Percentiles rank a stretch among this genome's conserved stretches.
Conservation (phyloP, 495 filamentous ascomycete genomes). For the Neurospora sp. region DNA sequence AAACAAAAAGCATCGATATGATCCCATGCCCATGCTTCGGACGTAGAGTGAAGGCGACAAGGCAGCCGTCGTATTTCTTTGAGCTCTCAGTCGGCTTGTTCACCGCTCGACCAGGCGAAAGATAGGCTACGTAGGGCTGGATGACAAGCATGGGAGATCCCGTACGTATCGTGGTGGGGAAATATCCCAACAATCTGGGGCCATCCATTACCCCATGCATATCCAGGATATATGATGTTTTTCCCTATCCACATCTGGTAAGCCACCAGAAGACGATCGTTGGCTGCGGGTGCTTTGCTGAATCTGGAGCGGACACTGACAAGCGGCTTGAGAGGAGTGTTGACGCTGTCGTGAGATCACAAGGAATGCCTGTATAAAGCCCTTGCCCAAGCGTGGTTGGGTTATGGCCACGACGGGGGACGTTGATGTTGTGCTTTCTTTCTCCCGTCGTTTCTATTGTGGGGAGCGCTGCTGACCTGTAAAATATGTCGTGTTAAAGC, state of each 20-base stretch:
- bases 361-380: neutral
- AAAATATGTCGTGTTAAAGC: neutral
- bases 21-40: neutral
- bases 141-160: neutral
- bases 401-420: neutral
- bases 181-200: neutral
- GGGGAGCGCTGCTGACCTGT: neutral
- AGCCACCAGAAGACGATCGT: neutral
- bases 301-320: neutral
- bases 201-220: no score
- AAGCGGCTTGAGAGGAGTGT: neutral
- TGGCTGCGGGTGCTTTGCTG: neutral
- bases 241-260: neutral
- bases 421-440: neutral
- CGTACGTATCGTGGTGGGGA: neutral
- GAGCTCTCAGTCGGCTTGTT: neutral
- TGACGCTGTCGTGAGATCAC: neutral
- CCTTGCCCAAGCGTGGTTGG: neutral
- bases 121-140: neutral
- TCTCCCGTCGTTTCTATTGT: neutral
- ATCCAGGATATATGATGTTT: neutral
- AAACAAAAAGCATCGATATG: neutral
- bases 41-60: neutral
- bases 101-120: neutral
- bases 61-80: neutral